These are phyloP conservation scores for Eutrema japonicum DNA, from an alignment of 345 rosid genomes.

Conservation along the genomic window DNA sequence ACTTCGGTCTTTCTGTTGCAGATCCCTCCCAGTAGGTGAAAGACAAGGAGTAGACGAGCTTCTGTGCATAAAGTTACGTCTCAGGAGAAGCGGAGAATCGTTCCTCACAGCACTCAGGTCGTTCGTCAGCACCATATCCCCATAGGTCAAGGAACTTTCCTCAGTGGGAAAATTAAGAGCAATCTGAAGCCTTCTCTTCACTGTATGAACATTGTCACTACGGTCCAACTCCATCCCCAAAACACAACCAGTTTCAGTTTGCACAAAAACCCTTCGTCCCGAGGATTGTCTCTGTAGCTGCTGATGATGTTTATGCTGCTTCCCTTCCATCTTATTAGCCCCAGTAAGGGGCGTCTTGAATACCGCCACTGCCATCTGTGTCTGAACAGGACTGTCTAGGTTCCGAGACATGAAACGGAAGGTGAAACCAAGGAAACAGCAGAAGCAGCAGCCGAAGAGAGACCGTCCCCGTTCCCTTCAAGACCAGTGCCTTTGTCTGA, in stretches of 20 bases:
- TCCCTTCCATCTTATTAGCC: conserved; percentile 64
- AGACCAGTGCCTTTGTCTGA: conserved; percentile 51
- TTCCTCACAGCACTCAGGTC: conserved; percentile 90
- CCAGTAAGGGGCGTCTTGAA: conserved; percentile 74
- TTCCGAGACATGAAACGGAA: conserved; percentile 80
- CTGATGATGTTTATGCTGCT: conserved; percentile 41
- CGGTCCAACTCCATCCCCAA: conserved; percentile 99
- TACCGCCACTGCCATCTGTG: conserved; percentile 91
- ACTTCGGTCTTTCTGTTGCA: conserved; percentile 80
- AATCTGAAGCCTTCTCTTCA: conserved; percentile 90
- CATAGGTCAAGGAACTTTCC: conserved; percentile 78
- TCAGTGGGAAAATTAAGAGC: conserved; percentile 88
- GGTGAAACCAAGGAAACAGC: conserved; percentile 43
- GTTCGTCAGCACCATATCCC: conserved; percentile 83
- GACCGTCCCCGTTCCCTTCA: conserved; percentile 50
- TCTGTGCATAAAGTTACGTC: conserved; percentile 75
- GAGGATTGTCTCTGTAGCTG: conserved; percentile 54
- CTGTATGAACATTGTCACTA: conserved; percentile 86
- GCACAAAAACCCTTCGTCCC: conserved; percentile 91
- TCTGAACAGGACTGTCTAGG: conserved; percentile 94
- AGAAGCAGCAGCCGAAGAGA: conserved; percentile 54
- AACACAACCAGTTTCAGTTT: conserved; percentile 96
- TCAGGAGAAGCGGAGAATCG: conserved; percentile 86
- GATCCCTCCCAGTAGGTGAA: conserved; percentile 83
- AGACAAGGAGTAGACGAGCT: conserved; percentile 99